Conservation (phyloP, 306 rosid genomes). For the Quercus alba region DNA sequence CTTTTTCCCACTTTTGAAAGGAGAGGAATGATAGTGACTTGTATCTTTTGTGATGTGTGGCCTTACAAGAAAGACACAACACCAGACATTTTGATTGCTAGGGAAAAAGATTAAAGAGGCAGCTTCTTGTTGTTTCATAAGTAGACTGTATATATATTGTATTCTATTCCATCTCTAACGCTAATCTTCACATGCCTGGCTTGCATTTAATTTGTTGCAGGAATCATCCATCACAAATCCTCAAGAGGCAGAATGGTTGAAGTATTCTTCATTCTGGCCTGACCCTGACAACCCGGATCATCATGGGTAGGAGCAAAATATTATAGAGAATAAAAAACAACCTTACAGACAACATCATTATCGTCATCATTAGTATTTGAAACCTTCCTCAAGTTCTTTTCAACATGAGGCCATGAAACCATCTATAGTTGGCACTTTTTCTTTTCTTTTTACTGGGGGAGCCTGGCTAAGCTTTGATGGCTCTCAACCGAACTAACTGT, state of each 20-base stretch:
- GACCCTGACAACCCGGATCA: slow-evolving; percentile 84
- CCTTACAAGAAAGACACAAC: slow-evolving; percentile 1
- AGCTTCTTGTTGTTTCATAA: slow-evolving; percentile 1
- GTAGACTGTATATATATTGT: not conserved
- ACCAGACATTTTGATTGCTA: slow-evolving; percentile 16
- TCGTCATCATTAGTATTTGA: slow-evolving; percentile 47
- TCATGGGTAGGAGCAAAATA: slow-evolving; percentile 51
- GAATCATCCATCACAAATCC: slow-evolving; percentile 67
- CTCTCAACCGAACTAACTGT: slow-evolving; percentile 50
- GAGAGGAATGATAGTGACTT: slow-evolving; percentile 2
- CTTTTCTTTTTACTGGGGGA: slow-evolving; percentile 34
- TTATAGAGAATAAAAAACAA: slow-evolving; percentile 13
- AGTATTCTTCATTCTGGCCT: slow-evolving; percentile 91
- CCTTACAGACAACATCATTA: slow-evolving; percentile 42
- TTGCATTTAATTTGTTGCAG: slow-evolving; percentile 33
- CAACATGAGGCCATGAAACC: slow-evolving; percentile 41
- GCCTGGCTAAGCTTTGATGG: slow-evolving; percentile 19
- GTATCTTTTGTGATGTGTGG: slow-evolving; percentile 10
- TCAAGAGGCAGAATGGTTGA: slow-evolving; percentile 95
- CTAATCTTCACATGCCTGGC: slow-evolving; percentile 15
- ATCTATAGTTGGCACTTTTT: slow-evolving; percentile 37
- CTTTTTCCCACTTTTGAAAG: not conserved
- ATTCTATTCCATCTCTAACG: slow-evolving; percentile 22
- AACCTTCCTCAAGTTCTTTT: slow-evolving; percentile 47
- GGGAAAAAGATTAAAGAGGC: slow-evolving; percentile 1